Evolutionary conservation across 768 basidiomycete species (phyloP).

Genomic region (Collybia sordida): DNA sequence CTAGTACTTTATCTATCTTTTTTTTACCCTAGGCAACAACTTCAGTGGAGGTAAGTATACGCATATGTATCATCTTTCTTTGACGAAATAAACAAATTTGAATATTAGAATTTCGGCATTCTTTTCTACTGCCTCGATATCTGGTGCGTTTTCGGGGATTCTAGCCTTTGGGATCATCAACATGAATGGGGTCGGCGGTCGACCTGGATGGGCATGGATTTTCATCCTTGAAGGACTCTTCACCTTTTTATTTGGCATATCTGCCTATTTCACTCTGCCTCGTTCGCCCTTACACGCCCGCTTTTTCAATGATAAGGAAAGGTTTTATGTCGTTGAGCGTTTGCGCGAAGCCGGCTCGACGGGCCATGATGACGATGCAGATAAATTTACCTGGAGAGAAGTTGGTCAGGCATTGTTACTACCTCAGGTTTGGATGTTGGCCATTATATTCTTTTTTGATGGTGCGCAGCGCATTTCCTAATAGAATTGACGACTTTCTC

Average conservation of each 20-base stretch:
- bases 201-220: constrained; percentile 61
- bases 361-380: constrained; percentile 18
- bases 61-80: not conserved
- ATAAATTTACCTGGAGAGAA: constrained; percentile 39
- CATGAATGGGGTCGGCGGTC: constrained; percentile 54
- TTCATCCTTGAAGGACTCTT: constrained; percentile 47
- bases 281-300: constrained; percentile 30
- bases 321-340: constrained; percentile 36
- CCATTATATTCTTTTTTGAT: constrained; percentile 30
- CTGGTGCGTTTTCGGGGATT: constrained; percentile 68
- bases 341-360: constrained; percentile 30
- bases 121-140: constrained; percentile 53
- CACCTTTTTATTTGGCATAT: constrained; percentile 42
- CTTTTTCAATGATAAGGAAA: constrained; percentile 38
- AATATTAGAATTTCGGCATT: constrained; percentile 43
- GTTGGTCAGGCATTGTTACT: constrained; percentile 26
- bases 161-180: constrained; percentile 65
- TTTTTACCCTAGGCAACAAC: constrained; percentile 49
- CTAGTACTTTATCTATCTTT: constrained; percentile 56
- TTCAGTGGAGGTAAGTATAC: constrained; percentile 45
- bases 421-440: constrained; percentile 36
- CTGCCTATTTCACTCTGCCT: constrained; percentile 41
- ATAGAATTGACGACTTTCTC: not conserved
- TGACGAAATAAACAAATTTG: constrained; percentile 14
- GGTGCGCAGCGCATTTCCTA: constrained; percentile 13